phyloP scores from a whole-genome alignment of 2,329 filamentous ascomycete species.

The Trichoderma harzianum region DNA sequence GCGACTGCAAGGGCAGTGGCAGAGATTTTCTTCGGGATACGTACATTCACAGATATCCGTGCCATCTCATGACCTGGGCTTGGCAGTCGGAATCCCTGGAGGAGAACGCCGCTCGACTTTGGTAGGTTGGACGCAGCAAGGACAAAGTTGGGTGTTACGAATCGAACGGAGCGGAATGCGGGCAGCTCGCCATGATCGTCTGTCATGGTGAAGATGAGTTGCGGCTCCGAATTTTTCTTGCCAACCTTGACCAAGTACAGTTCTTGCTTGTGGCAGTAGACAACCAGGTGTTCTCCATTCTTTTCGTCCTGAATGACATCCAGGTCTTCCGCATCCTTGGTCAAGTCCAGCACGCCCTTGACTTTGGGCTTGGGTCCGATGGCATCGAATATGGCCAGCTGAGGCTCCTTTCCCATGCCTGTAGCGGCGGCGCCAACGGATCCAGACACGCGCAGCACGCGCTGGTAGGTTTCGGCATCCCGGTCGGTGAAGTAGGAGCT shows the following conservation, averaged over 20 bases:
- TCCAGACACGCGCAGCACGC: conserved; percentile 55
- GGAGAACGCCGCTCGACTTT: conserved; percentile 53
- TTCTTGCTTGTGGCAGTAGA: conserved; percentile 74
- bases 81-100: conserved; percentile 56
- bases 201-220: conserved; percentile 55
- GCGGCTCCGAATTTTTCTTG: conserved; percentile 46
- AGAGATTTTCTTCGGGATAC: conserved; percentile 64
- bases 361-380: conserved; percentile 46
- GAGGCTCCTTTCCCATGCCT: conserved; percentile 68
- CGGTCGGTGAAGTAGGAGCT: conserved; percentile 50
- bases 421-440: conserved; percentile 77
- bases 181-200: conserved; percentile 47
- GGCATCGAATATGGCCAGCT: conserved; percentile 75
- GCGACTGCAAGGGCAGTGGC: conserved; percentile 76
- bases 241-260: conserved; percentile 64
- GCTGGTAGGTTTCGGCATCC: conserved; percentile 55
- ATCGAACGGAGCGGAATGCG: conserved; percentile 56
- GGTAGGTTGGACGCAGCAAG: conserved; percentile 58
- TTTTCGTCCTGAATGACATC: conserved; percentile 59
- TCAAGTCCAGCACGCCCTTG: conserved; percentile 49
- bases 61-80: conserved; percentile 38
- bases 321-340: conserved; percentile 62
- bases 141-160: conserved; percentile 55
- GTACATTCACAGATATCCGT: conserved; percentile 49
- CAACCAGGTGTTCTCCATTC: conserved; percentile 61